Conservation (phyloP, 163 green algal species). For the Chlorella variabilis region DNA sequence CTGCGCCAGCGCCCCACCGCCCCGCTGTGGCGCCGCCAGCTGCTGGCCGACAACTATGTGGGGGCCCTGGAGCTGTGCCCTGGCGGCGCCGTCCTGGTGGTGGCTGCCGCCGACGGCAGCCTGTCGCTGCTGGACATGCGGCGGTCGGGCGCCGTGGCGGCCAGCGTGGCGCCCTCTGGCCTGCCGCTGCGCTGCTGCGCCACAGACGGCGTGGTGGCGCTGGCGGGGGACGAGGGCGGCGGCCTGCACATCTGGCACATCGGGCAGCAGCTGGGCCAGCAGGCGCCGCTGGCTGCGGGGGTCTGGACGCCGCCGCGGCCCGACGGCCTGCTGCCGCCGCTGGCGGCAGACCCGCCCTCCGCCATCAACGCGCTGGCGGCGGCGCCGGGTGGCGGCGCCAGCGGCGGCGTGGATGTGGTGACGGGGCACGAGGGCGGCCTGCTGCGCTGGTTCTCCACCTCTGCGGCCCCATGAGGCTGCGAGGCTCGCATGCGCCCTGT, state of each 20-base stretch:
- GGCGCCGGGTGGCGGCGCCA: background rate
- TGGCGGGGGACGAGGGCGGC: constrained; percentile 65
- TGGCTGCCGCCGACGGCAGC: constrained; percentile 70
- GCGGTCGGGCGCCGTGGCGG: constrained; percentile 30
- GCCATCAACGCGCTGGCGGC: constrained; percentile 42
- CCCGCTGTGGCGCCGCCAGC: constrained; percentile 31
- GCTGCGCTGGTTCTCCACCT: constrained; percentile 14
- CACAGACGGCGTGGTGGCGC: constrained; percentile 51
- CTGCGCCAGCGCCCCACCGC: constrained; percentile 33
- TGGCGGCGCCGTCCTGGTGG: constrained; percentile 54
- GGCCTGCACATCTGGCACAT: constrained; percentile 69
- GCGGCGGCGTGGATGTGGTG: constrained; percentile 22
- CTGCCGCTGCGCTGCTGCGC: constrained; percentile 64
- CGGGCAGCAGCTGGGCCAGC: constrained; percentile 37
- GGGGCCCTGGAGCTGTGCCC: constrained; percentile 56
- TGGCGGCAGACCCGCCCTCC: constrained; percentile 1
- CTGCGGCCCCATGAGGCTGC: too few species aligned
- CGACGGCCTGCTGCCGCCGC: constrained; percentile 35
- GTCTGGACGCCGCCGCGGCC: constrained; percentile 29
- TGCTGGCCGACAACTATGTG: constrained; percentile 67
- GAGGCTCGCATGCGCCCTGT: too few species aligned
- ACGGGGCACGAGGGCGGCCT: constrained; percentile 46
- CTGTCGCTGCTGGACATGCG: constrained; percentile 75
- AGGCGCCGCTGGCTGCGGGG: background rate
- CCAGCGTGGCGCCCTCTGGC: constrained; percentile 29